Evolutionary conservation across 441 rosid species (phyloP), one percentile per base, ranked within the genome.

Genomic region (Populus trichocarpa): DNA sequence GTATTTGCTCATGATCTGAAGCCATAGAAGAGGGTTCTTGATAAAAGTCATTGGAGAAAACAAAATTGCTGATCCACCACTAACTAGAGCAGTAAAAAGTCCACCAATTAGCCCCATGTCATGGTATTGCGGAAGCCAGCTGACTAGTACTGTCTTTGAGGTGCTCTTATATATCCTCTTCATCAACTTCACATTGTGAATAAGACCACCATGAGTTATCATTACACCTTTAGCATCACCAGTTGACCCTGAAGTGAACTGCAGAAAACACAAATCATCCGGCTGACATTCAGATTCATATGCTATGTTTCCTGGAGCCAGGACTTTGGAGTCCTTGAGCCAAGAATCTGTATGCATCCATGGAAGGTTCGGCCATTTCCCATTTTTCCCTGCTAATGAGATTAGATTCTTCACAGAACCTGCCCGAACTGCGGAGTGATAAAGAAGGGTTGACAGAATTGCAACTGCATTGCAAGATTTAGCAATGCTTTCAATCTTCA

Each of bases 221-320:
- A 87, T 89, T 61, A 91, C 93, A 22, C 96, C 93, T 82, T 90
- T 91, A 36, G 96, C 93, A 85, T 90, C 96, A 36, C 93, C 93
- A 0, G 93, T 91, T 20, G 96, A 91, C 6, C 93, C 96, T 42
- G 93, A 91, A 50, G 96, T 91, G 82, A 90, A 91, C 68, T 91
- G 96, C 70, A 91, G 84, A 80, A 91, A 90, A 70, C 92, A 89
- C 42, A 91, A 76, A 80, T 91, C 92, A 72, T 80, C 80, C 0
- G 87, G 85, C 46, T 75, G 80, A 69, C 91, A 77, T 69, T 87
- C 93, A 61, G 80, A 42, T 11, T 77, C 65, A 72, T 67, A 22
- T 68, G 42, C 70, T 22, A 30, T 50, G 18, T 69, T 76, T 70
- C 30, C 76, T 63, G 70, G 74, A 70, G 40, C 53, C 75, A 64